phyloP scores from a whole-genome alignment of 2,329 filamentous ascomycete genomes.

The Nigrospora osmanthi region DNA sequence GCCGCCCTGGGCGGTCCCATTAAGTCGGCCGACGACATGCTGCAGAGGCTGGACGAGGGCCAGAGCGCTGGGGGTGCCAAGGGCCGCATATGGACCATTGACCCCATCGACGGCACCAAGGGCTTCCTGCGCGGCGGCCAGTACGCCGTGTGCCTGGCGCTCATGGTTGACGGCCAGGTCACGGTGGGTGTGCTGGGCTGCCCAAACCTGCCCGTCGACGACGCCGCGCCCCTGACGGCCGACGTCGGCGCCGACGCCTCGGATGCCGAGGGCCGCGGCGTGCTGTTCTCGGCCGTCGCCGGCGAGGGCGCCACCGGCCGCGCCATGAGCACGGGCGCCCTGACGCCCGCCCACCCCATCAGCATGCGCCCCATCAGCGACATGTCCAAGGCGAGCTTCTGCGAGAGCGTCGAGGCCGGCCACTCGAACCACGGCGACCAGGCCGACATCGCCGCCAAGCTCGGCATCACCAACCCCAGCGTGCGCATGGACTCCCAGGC shows the following conservation, averaged over 20 bases:
- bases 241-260: conserved; percentile 68
- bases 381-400: conserved; percentile 80
- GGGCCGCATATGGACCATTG: conserved; percentile 89
- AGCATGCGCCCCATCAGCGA: conserved; percentile 71
- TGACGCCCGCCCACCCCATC: conserved; percentile 54
- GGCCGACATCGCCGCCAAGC: conserved; percentile 70
- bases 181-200: conserved; percentile 92
- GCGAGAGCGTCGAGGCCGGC: conserved; percentile 89
- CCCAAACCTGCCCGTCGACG: conserved; percentile 87
- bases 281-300: conserved; percentile 78
- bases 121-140: conserved; percentile 94
- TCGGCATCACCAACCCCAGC: conserved; percentile 82
- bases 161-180: conserved; percentile 90
- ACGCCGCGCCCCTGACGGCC: conserved; percentile 61
- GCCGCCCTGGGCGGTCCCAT: conserved; percentile 63
- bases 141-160: conserved; percentile 88
- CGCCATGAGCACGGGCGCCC: conserved; percentile 50
- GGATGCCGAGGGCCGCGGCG: conserved; percentile 69
- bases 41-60: conserved; percentile 59
- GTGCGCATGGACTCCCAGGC: conserved; percentile 97
- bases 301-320: conserved; percentile 76
- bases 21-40: conserved; percentile 56
- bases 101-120: conserved; percentile 97
- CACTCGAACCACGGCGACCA: conserved; percentile 89
- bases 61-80: conserved; percentile 61